A percentile compares a stretch with the other conserved stretches of the same genome.
These are phyloP conservation scores for Daucus carota DNA, from an alignment of 129 eudicot genomes.

Conservation along the genomic window DH1_v3.0 NC_030389.2:42452001-42452500, in stretches of 20 bases:
- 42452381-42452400: not conserved
- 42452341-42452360: not conserved
- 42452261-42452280: slow-evolving; percentile 68
- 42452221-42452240: slow-evolving; percentile 41
- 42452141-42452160: slow-evolving; percentile 51
- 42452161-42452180: slow-evolving; percentile 70
- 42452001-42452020: not conserved
- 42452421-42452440: not conserved
- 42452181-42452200: slow-evolving; percentile 49
- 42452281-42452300: slow-evolving; percentile 75
- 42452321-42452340: slow-evolving; percentile 56
- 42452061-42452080: not conserved
- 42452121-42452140: slow-evolving; percentile 54
- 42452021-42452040: not conserved
- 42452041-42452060: not conserved
- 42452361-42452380: not conserved
- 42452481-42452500: not conserved
- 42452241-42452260: slow-evolving; percentile 51
- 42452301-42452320: slow-evolving; percentile 53
- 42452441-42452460: not conserved
- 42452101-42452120: slow-evolving; percentile 49
- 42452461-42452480: not conserved
- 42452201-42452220: slow-evolving; percentile 60
- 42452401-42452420: not conserved
- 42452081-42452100: slow-evolving; percentile 6